Conservation (phyloP, 768 basidiomycete genomes). For the Zangia roseola region DNA sequence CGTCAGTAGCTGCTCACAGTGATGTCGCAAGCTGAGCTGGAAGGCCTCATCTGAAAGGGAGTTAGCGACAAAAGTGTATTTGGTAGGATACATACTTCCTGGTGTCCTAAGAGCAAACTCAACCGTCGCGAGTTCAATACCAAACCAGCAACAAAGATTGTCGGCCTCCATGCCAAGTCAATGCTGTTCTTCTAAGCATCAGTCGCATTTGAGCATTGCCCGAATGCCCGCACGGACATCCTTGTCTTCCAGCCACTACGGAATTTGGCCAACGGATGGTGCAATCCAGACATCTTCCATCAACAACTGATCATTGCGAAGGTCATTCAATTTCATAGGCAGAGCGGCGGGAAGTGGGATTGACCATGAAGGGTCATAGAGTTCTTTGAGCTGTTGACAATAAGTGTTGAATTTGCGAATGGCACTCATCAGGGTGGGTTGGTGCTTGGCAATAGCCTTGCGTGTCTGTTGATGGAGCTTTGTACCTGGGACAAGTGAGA, state of each 20-base stretch:
- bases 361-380: constrained; percentile 20
- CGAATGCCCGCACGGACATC: neutral
- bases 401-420: constrained; percentile 29
- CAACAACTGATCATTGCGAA: constrained; percentile 17
- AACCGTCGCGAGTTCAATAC: constrained; percentile 26
- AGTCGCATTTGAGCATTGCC: neutral
- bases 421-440: constrained; percentile 1
- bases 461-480: constrained; percentile 5
- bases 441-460: neutral
- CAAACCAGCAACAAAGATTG: constrained; percentile 38
- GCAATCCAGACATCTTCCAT: constrained; percentile 34
- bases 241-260: neutral
- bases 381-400: constrained; percentile 20
- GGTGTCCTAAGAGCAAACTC: too few relatives aligned
- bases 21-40: too few relatives aligned
- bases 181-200: neutral
- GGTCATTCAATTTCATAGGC: constrained; percentile 26
- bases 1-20: too few relatives aligned
- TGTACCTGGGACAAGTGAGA: too few relatives aligned
- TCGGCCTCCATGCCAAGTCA: constrained; percentile 4
- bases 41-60: too few relatives aligned
- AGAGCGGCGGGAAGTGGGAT: constrained; percentile 36
- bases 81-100: too few relatives aligned
- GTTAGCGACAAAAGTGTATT: too few relatives aligned
- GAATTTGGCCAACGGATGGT: neutral